Conservation (phyloP, 306 rosid species). For the Medicago lupulina region DNA sequence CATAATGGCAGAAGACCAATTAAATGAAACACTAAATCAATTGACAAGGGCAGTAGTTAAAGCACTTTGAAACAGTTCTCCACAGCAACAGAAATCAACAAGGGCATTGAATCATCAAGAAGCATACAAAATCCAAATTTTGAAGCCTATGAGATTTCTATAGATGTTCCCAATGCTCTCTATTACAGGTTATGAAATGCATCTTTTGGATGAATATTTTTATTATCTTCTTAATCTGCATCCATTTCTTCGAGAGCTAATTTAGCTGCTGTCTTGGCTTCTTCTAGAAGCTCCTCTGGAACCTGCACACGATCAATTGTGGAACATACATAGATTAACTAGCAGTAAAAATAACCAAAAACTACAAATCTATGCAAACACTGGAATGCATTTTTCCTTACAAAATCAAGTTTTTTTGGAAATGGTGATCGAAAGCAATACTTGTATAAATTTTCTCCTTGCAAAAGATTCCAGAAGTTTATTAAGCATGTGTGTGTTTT, state of each 20-base stretch:
- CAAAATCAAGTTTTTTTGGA: too few relatives aligned
- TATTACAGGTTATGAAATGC: slow-evolving; percentile 27
- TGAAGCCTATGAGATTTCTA: too few relatives aligned
- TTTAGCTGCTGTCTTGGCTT: slow-evolving; percentile 89
- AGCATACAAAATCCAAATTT: too few relatives aligned
- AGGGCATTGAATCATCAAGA: too few relatives aligned
- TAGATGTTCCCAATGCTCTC: slow-evolving; percentile 45
- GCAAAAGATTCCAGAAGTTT: neutral
- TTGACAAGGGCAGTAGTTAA: neutral
- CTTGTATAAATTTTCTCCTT: neutral
- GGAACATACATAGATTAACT: neutral
- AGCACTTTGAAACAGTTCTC: slow-evolving; percentile 29
- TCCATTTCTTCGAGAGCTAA: slow-evolving; percentile 98
- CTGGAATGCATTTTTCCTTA: too few relatives aligned
- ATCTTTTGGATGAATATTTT: slow-evolving; percentile 7
- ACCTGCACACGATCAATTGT: slow-evolving; percentile 54
- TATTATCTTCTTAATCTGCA: slow-evolving; percentile 61
- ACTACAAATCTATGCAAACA: too few relatives aligned
- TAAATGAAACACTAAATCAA: slow-evolving; percentile 8
- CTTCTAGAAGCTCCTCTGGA: slow-evolving; percentile 79
- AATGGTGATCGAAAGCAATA: too few relatives aligned
- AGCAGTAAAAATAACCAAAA: neutral
- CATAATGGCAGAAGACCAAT: neutral
- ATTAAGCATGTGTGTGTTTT: neutral
- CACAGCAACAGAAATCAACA: slow-evolving; percentile 25